A percentile compares a stretch with the other conserved stretches of the same genome.
These are phyloP conservation scores for Mytilinidion resinicola DNA, from an alignment of 495 filamentous ascomycete genomes.

Conservation along the genomic window DNA sequence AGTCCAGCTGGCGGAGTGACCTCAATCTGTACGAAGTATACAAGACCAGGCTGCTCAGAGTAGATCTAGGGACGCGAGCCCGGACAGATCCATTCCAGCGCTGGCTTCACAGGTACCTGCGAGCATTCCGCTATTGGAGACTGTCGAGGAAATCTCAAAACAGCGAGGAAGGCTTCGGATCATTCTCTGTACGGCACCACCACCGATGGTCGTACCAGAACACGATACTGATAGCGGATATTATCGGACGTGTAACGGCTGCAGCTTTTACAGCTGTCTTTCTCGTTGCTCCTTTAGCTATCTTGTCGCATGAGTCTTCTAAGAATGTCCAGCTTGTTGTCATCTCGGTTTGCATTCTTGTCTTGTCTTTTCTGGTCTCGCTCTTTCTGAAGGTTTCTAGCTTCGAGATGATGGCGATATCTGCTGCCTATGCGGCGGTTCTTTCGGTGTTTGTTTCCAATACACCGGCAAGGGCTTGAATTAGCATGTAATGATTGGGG, in stretches of 20 bases:
- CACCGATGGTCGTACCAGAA: constrained; percentile 20
- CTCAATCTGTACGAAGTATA: constrained; percentile 20
- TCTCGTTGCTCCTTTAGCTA: constrained; percentile 21
- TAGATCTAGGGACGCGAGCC: constrained; percentile 14
- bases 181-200: neutral
- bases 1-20: constrained; percentile 18
- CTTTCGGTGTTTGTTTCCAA: constrained; percentile 27
- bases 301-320: constrained; percentile 20
- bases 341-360: constrained; percentile 13
- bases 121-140: constrained; percentile 18
- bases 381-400: constrained; percentile 26
- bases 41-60: constrained; percentile 24
- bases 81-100: constrained; percentile 16
- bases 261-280: constrained; percentile 21
- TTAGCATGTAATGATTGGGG: neutral
- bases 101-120: constrained; percentile 15
- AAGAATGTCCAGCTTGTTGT: constrained; percentile 11
- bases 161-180: constrained; percentile 1
- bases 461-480: neutral
- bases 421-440: constrained; percentile 32
- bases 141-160: neutral
- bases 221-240: constrained; percentile 20
- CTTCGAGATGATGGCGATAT: constrained; percentile 29
- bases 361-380: constrained; percentile 25
- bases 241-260: constrained; percentile 10